phyloP scores from a whole-genome alignment of 805 yeast species.

The Spathaspora girioi region DNA sequence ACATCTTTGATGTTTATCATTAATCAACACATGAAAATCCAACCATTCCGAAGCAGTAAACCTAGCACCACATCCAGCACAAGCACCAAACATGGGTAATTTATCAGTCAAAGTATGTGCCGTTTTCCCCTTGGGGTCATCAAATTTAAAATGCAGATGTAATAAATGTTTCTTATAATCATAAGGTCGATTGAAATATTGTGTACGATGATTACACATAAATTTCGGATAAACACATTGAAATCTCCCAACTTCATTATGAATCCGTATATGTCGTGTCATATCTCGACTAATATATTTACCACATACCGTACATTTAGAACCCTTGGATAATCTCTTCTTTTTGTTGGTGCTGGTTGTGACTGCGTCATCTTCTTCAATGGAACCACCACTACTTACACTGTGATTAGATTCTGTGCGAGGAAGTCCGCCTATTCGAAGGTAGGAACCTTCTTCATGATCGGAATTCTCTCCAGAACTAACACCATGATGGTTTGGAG shows the following conservation, averaged over 20 bases:
- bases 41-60: conserved; percentile 55
- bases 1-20: conserved; percentile 19
- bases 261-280: conserved; percentile 41
- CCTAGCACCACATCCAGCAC: conserved; percentile 46
- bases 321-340: conserved; percentile 31
- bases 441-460: conserved; percentile 1
- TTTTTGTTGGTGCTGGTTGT: conserved; percentile 12
- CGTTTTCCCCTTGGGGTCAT: conserved; percentile 36
- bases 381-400: conserved; percentile 12
- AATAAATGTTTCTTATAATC: conserved; percentile 44
- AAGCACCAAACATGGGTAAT: conserved; percentile 32
- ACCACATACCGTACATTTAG: conserved; percentile 36
- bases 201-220: conserved; percentile 39
- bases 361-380: background rate
- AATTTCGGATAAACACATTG: conserved; percentile 39
- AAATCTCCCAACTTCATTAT: conserved; percentile 40
- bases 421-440: conserved; percentile 8
- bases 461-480: conserved; percentile 2
- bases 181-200: conserved; percentile 42
- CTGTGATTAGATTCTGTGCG: conserved; percentile 14
- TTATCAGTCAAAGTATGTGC: conserved; percentile 41
- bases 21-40: conserved; percentile 46
- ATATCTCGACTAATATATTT: conserved; percentile 39
- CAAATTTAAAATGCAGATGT: conserved; percentile 40
- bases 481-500: background rate